phyloP scores from a whole-genome alignment of 345 rosid genomes.

The Eutrema japonicum region DNA sequence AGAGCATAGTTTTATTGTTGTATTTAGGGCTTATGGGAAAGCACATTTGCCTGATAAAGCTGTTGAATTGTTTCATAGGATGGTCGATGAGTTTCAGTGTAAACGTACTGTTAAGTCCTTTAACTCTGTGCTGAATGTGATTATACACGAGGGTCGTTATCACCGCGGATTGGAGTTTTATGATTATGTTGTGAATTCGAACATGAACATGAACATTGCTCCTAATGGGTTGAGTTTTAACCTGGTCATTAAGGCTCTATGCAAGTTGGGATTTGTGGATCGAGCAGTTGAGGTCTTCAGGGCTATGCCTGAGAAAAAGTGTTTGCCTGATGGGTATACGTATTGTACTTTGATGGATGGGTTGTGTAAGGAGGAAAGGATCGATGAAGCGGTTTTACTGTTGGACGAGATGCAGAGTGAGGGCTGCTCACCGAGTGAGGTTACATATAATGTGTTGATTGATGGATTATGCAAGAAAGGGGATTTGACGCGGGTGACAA shows the following conservation, averaged over 20 bases:
- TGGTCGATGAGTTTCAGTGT: conserved; percentile 70
- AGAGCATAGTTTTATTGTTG: conserved; percentile 60
- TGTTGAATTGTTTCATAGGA: conserved; percentile 64
- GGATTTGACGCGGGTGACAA: conserved; percentile 67
- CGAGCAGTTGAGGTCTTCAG: conserved; percentile 69
- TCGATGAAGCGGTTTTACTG: conserved; percentile 80
- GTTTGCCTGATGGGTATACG: conserved; percentile 75
- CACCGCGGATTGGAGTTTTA: conserved; percentile 71
- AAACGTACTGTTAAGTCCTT: conserved; percentile 76
- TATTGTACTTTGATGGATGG: conserved; percentile 96
- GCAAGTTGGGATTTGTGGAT: conserved; percentile 75
- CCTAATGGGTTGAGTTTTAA: conserved; percentile 79
- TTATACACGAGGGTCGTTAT: conserved; percentile 61
- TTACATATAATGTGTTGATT: conserved; percentile 75
- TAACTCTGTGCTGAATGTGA: conserved; percentile 82
- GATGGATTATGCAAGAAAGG: conserved; percentile 88
- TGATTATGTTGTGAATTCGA: conserved; percentile 53
- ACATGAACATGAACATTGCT: conserved; percentile 49
- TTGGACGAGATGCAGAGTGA: conserved; percentile 96
- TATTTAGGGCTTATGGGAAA: conserved; percentile 80
- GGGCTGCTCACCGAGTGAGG: conserved; percentile 71
- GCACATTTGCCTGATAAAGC: conserved; percentile 68
- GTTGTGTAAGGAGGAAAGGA: conserved; percentile 75
- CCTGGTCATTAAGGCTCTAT: conserved; percentile 69
- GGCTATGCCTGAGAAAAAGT: conserved; percentile 64